Conservation (phyloP, 2,329 filamentous ascomycete genomes). For the Paecilomyces niveus region DNA sequence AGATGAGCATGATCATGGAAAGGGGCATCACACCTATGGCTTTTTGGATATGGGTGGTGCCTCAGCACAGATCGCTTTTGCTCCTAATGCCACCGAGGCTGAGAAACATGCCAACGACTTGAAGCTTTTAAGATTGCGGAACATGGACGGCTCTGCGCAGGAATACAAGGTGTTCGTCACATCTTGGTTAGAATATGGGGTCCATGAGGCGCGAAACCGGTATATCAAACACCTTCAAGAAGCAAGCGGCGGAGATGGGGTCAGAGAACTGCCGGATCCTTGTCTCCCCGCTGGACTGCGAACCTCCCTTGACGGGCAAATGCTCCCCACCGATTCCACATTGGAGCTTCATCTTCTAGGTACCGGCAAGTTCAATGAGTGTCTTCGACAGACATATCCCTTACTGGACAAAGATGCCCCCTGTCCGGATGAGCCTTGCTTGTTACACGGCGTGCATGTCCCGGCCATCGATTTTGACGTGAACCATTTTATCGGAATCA, state of each 20-base stretch:
- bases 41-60: conserved; percentile 98
- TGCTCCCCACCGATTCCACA: conserved; percentile 34
- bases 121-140: conserved; percentile 77
- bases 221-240: conserved; percentile 74
- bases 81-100: conserved; percentile 85
- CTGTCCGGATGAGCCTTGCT: conserved; percentile 75
- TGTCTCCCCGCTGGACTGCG: conserved; percentile 76
- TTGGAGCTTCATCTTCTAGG: conserved; percentile 59
- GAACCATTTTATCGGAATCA: conserved; percentile 96
- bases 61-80: conserved; percentile 95
- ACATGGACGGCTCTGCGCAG: conserved; percentile 64
- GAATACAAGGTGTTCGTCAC: conserved; percentile 93
- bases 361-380: conserved; percentile 81
- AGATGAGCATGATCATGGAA: conserved; percentile 68
- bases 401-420: conserved; percentile 82
- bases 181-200: conserved; percentile 96
- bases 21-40: conserved; percentile 88
- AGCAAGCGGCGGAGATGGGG: conserved; percentile 51
- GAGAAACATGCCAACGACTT: conserved; percentile 84
- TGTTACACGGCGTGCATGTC: conserved; percentile 85
- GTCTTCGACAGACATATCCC: conserved; percentile 72
- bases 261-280: conserved; percentile 74
- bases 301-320: conserved; percentile 64
- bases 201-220: conserved; percentile 79
- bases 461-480: conserved; percentile 95